Conservation (phyloP, 805 yeast genomes). For the Barnettozyma californica region DNA sequence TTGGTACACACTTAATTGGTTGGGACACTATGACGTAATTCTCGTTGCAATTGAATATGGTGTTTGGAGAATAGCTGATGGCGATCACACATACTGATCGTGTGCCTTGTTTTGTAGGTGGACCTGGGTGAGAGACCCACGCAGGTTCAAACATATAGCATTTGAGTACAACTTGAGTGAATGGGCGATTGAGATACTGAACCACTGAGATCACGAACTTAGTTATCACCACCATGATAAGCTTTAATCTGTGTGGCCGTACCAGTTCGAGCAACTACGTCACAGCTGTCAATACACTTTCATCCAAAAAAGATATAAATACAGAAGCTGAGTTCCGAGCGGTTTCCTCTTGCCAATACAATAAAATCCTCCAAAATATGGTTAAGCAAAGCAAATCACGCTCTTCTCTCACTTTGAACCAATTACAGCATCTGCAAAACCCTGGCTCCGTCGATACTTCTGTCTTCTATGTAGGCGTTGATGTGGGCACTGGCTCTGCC, state of each 20-base stretch:
- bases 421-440: conserved; percentile 22
- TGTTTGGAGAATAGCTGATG: too few relatives aligned
- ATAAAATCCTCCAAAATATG: conserved; percentile 4
- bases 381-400: conserved; percentile 21
- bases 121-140: too few relatives aligned
- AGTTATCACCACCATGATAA: not conserved
- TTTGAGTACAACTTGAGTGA: too few relatives aligned
- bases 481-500: conserved; percentile 97
- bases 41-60: not conserved
- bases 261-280: not conserved
- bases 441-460: conserved; percentile 26
- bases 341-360: not conserved
- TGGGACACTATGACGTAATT: not conserved
- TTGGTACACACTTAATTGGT: not conserved
- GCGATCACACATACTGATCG: not conserved
- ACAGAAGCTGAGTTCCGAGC: not conserved
- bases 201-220: not conserved
- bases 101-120: not conserved
- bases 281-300: too few relatives aligned
- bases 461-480: conserved; percentile 68
- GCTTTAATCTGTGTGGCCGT: not conserved
- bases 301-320: not conserved
- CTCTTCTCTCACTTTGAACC: conserved; percentile 25
- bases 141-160: too few relatives aligned
- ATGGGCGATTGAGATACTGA: too few relatives aligned